Evolutionary conservation across 495 filamentous ascomycete species (phyloP).

Genomic region (Copromyces sp.): DNA sequence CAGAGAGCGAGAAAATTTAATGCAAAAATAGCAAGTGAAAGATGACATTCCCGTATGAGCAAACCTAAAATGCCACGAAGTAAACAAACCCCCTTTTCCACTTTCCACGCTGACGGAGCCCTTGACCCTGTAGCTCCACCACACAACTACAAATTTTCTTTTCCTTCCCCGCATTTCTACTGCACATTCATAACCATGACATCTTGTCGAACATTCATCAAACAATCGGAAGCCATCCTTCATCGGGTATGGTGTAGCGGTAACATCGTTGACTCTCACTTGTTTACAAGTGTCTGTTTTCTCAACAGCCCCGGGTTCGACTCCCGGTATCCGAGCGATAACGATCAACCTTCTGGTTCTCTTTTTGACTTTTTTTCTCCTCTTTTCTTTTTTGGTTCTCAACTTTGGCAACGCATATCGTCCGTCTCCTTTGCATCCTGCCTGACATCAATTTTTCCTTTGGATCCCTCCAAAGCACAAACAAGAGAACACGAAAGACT

Average conservation of each 20-base stretch:
- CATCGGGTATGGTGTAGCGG: neutral
- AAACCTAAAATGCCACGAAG: neutral
- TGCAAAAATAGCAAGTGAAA: neutral
- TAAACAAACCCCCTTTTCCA: neutral
- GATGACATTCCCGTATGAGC: neutral
- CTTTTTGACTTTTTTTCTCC: neutral
- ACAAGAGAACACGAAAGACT: too few relatives aligned
- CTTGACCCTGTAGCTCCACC: neutral
- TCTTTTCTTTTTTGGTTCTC: neutral
- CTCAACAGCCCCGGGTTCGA: neutral
- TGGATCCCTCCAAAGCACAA: too few relatives aligned
- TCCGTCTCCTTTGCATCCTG: too few relatives aligned
- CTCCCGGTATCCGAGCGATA: neutral
- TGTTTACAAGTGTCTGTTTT: neutral
- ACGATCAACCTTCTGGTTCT: neutral
- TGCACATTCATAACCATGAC: neutral
- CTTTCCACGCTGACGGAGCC: neutral
- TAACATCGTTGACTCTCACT: neutral
- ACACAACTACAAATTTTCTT: neutral
- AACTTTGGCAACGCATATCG: too few relatives aligned
- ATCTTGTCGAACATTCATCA: neutral
- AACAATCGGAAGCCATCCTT: neutral
- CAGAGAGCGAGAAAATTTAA: neutral
- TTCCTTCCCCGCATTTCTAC: neutral
- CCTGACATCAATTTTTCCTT: too few relatives aligned